Evolutionary conservation across 192 early-diverging fungal genomes (phyloP).

Genomic region (Mortierella claussenii): DNA sequence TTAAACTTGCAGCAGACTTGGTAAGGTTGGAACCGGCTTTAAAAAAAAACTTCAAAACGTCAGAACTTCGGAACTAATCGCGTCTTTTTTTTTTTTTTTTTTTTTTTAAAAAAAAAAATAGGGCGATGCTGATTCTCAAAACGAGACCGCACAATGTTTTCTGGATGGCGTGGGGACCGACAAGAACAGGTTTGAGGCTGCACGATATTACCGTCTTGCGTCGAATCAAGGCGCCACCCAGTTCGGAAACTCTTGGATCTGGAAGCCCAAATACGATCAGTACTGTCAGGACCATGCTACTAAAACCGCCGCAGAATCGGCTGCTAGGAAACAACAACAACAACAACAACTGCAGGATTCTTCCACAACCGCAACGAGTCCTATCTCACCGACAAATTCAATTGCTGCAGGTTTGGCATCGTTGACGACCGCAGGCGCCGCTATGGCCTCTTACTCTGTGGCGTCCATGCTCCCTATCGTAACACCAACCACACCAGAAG

Average conservation of each 20-base stretch:
- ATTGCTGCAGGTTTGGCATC: too few relatives aligned
- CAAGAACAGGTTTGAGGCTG: conserved; percentile 65
- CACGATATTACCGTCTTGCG: conserved; percentile 81
- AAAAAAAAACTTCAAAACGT: too few relatives aligned
- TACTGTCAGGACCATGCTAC: conserved; percentile 35
- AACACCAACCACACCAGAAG: neutral
- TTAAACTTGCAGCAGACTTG: conserved; percentile 83
- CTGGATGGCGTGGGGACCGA: conserved; percentile 71
- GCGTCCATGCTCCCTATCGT: too few relatives aligned
- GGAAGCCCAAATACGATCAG: conserved; percentile 80
- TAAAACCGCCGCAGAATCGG: conserved; percentile 1
- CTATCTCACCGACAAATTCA: too few relatives aligned
- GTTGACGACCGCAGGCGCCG: too few relatives aligned
- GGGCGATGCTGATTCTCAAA: conserved; percentile 77
- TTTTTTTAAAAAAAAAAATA: neutral
- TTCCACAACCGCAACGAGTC: too few relatives aligned
- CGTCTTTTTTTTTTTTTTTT: neutral
- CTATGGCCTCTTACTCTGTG: too few relatives aligned
- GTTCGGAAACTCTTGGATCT: conserved; percentile 87
- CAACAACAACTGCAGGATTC: too few relatives aligned
- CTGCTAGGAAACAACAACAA: too few relatives aligned
- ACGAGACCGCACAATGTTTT: conserved; percentile 69
- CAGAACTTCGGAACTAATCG: neutral
- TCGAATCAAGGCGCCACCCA: conserved; percentile 75
- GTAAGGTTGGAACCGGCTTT: too few relatives aligned